These are phyloP conservation scores for Chrysopogon serrulatus DNA, from an alignment of 176 grass and related monocot genomes.

Conservation along the genomic window DNA sequence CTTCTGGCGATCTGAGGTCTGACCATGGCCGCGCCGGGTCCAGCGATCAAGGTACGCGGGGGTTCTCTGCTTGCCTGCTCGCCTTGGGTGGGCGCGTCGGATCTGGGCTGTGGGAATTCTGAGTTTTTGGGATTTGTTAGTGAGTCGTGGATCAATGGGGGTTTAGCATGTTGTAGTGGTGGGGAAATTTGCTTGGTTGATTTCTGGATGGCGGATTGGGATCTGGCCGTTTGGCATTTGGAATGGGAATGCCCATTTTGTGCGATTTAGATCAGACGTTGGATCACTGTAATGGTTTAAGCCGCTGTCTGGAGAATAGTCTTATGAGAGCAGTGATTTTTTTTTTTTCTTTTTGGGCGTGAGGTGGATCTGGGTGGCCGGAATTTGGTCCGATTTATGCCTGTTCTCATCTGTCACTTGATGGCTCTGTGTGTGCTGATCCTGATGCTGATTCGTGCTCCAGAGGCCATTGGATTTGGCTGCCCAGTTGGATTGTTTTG, in stretches of 20 bases:
- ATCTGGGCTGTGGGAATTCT: slow-evolving; percentile 31
- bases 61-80: neutral
- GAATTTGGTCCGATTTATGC: neutral
- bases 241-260: neutral
- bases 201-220: neutral
- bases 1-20: slow-evolving; percentile 22
- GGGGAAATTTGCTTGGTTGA: neutral
- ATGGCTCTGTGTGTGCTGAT: neutral
- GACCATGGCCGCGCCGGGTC: slow-evolving; percentile 35
- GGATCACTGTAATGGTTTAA: neutral
- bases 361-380: slow-evolving; percentile 15
- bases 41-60: slow-evolving; percentile 31
- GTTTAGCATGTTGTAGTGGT: slow-evolving; percentile 2
- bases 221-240: slow-evolving; percentile 28
- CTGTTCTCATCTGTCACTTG: neutral
- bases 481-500: neutral
- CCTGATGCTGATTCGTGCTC: neutral
- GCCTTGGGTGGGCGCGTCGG: neutral
- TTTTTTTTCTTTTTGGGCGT: neutral
- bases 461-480: neutral
- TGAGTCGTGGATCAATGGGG: neutral
- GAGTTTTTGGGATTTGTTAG: slow-evolving; percentile 8
- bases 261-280: neutral
- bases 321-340: neutral
- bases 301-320: neutral